Evolutionary conservation across 805 yeast genomes (phyloP), one percentile per base, ranked within the genome.

Genomic region (Dipodascus albidus): DNA sequence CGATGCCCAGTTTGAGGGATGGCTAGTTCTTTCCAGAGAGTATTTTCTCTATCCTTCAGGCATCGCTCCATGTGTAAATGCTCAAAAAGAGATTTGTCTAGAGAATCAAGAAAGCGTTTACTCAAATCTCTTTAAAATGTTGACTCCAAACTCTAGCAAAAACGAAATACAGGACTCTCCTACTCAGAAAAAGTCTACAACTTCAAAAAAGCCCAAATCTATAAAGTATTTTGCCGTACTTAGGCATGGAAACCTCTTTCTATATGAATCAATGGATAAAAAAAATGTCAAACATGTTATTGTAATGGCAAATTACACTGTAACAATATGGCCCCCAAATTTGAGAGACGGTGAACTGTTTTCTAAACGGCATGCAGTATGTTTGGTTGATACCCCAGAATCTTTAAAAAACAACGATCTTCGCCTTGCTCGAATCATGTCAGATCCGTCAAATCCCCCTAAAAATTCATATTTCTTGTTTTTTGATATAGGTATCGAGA

Each of bases 1-100:
- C 0, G 79, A 80, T 23, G 77, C 87, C 0, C 44, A 38, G 20
- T n/a, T 38, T 14, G 17, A 14, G 17, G 96, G 95, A 4, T 87
- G 95, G 95, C 69, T 87, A 1, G 79, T 83, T 2, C 90, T 89
- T n/a, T 85, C 95, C 0, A 82, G 80, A 56, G 91, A 85, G 59
- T 86, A 83, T 64, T 74, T 84, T 68, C 70, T 74, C 54, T 72
- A 77, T 67, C 62, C 84, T 59, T 59, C 61, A 47, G 63, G 57
- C 51, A 63, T 57, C 58, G 60, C 71, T 38, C 70, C n/a, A n/a
- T n/a, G n/a, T n/a, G n/a, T n/a, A n/a, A n/a, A n/a, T n/a, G n/a
- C n/a, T n/a, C n/a, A 66, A 55, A 49, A 52, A 11, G 50, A 57
- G 50, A 59, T 11, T 11, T 27, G 9, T 27, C 11, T 27, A 11